A percentile compares a stretch with the other conserved stretches of the same genome.
These are phyloP conservation scores for Pythium sp. DNA, from an alignment of 352 stramenopile species.

Conservation along the genomic window DNA sequence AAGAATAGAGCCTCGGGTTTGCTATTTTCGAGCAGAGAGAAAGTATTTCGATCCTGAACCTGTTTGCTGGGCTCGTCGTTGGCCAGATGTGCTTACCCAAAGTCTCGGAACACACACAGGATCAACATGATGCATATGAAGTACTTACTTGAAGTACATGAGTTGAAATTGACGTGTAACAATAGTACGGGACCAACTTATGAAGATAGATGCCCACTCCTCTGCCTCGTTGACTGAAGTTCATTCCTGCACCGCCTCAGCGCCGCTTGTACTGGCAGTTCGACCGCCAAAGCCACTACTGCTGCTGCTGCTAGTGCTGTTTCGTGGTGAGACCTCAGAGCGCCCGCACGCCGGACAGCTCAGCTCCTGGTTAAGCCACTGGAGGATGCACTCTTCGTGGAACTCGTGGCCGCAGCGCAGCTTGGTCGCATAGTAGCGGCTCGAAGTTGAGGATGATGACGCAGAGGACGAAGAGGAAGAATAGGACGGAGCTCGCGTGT, in stretches of 20 bases:
- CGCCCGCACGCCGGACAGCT: conserved; percentile 11
- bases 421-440: conserved; percentile 10
- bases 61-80: too few species aligned
- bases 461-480: neutral
- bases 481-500: neutral
- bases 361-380: conserved; percentile 13
- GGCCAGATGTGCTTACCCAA: too few species aligned
- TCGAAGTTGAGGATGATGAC: neutral
- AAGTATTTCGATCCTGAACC: too few species aligned
- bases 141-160: too few species aligned
- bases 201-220: neutral
- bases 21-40: too few species aligned
- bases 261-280: neutral
- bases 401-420: conserved; percentile 19
- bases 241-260: neutral
- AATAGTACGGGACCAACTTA: too few species aligned
- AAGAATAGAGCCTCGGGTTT: neutral
- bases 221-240: neutral
- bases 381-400: conserved; percentile 18
- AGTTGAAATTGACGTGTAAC: too few species aligned
- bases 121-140: too few species aligned
- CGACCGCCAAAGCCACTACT: neutral
- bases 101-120: too few species aligned
- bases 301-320: neutral
- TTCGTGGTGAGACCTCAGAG: neutral